Percentiles rank a stretch among this genome's conserved stretches.
Evolutionary conservation across 2,329 filamentous ascomycete genomes (phyloP).

Genomic region (Penicillium decumbens): DNA sequence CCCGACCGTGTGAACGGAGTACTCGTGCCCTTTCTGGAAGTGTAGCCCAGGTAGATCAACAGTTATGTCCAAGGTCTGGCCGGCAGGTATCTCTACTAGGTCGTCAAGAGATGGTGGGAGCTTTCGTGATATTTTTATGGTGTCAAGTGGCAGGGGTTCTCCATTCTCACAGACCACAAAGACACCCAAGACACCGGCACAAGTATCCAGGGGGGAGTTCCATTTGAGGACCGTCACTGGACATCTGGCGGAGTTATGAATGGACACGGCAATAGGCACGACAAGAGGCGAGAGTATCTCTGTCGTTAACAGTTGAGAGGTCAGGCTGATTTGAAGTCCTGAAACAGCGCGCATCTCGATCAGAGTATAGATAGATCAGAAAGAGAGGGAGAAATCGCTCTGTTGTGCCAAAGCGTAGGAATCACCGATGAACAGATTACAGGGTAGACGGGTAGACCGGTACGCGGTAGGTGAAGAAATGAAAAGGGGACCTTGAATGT

Average conservation of each 20-base stretch:
- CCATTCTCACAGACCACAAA: constrained; percentile 26
- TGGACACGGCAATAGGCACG: constrained; percentile 25
- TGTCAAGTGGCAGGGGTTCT: constrained; percentile 23
- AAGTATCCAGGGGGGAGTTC: constrained; percentile 36
- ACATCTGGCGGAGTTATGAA: constrained; percentile 26
- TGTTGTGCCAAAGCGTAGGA: not conserved
- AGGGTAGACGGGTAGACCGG: not conserved
- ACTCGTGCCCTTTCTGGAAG: constrained; percentile 30
- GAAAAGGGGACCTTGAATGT: not conserved
- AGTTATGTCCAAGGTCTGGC: constrained; percentile 17
- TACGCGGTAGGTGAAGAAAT: not conserved
- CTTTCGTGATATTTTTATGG: constrained; percentile 33
- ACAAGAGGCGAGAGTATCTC: constrained; percentile 14
- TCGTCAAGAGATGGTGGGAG: constrained; percentile 29
- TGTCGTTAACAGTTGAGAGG: constrained; percentile 11
- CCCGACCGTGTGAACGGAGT: constrained; percentile 32
- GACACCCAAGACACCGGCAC: constrained; percentile 29
- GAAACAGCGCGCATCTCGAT: constrained; percentile 11
- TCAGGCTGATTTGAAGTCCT: constrained; percentile 19
- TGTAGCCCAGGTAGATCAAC: constrained; percentile 27
- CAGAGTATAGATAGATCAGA: not conserved
- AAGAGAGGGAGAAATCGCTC: not conserved
- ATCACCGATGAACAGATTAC: not conserved
- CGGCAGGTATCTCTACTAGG: constrained; percentile 30
- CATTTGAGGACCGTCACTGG: constrained; percentile 36